These are phyloP conservation scores for Metschnikowia continentalis DNA, from an alignment of 805 yeast genomes.

Conservation along the genomic window DNA sequence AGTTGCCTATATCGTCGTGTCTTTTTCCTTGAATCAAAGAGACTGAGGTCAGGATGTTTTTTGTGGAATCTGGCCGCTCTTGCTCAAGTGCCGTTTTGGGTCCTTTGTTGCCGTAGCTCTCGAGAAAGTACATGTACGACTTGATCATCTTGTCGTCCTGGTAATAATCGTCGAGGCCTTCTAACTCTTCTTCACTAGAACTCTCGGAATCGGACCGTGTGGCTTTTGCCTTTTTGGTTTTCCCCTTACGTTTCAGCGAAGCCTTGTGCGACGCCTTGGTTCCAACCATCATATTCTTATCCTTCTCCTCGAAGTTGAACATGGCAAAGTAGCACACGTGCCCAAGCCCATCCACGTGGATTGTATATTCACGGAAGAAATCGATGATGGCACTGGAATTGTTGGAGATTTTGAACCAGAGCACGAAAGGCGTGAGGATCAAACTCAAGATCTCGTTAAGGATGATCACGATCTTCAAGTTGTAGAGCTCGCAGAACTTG, in stretches of 20 bases:
- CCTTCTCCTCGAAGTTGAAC: constrained; percentile 72
- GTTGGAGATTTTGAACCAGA: constrained; percentile 78
- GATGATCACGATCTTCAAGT: constrained; percentile 65
- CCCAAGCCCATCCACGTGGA: constrained; percentile 92
- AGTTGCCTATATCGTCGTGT: constrained; percentile 19
- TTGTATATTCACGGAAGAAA: constrained; percentile 83
- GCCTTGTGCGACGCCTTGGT: constrained; percentile 15
- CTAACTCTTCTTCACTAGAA: constrained; percentile 18
- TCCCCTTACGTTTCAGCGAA: constrained; percentile 10
- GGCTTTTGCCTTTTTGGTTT: constrained; percentile 3
- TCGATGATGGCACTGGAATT: constrained; percentile 76
- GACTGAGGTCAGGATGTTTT: background rate
- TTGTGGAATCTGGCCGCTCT: background rate
- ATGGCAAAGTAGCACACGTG: constrained; percentile 92
- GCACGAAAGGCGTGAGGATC: constrained; percentile 80
- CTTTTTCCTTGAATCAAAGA: background rate
- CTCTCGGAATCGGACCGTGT: constrained; percentile 16
- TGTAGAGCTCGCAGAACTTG: constrained; percentile 77
- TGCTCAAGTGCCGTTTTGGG: background rate
- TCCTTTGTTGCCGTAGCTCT: constrained; percentile 58
- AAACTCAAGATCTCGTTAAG: constrained; percentile 78
- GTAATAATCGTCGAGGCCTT: constrained; percentile 35
- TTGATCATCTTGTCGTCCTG: constrained; percentile 88
- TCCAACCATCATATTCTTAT: constrained; percentile 40
- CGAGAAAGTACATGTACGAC: constrained; percentile 81